These are phyloP conservation scores for Forsythia viridissima DNA, from an alignment of 257 asterid genomes.

Conservation along the genomic window DNA sequence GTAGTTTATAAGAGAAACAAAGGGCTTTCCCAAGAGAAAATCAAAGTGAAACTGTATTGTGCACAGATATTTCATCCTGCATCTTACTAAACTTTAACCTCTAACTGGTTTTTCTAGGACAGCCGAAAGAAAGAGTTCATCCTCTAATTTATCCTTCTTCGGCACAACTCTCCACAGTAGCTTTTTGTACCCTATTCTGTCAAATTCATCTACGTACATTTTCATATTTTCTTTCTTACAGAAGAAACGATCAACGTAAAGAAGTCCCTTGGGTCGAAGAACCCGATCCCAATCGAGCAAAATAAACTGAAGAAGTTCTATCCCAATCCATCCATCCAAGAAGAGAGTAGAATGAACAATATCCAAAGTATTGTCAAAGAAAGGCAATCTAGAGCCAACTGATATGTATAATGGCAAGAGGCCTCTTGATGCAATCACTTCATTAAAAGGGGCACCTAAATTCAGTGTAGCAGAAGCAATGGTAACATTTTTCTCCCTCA, in stretches of 20 bases:
- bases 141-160: not conserved
- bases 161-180: not conserved
- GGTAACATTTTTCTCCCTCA: not conserved
- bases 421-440: not conserved
- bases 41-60: not conserved
- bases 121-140: not conserved
- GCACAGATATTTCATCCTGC: not conserved
- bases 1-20: too few species aligned
- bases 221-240: constrained; percentile 3
- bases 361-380: not conserved
- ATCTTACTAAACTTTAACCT: not conserved
- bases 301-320: not conserved
- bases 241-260: not conserved
- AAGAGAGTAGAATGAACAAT: not conserved
- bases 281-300: not conserved
- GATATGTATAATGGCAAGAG: not conserved
- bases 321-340: constrained; percentile 6
- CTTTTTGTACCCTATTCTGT: not conserved
- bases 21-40: not conserved
- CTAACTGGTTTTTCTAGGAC: not conserved
- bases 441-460: not conserved
- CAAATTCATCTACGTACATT: not conserved
- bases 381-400: not conserved
- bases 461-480: not conserved
- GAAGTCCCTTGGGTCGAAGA: constrained; percentile 2